These are phyloP conservation scores for Fusarium hostae DNA, from an alignment of 2,329 filamentous ascomycete genomes.

Conservation along the genomic window DNA sequence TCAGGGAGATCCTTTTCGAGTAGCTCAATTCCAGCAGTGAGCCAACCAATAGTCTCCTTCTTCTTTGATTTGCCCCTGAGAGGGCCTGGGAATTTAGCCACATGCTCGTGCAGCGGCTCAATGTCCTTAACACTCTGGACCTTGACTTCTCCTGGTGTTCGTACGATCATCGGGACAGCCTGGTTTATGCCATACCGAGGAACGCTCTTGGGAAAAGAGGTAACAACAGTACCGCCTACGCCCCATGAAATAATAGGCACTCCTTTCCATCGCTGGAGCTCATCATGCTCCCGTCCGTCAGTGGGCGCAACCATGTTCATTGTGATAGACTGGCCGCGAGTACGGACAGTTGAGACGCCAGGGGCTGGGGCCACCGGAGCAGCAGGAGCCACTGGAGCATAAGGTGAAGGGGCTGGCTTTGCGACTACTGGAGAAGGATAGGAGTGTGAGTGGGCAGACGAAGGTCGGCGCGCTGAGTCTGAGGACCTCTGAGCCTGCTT, in stretches of 20 bases:
- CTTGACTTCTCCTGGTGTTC: conserved; percentile 83
- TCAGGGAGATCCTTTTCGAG: conserved; percentile 71
- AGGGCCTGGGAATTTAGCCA: conserved; percentile 89
- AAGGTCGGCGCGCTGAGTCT: conserved; percentile 64
- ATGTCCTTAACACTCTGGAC: conserved; percentile 80
- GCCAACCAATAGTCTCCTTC: conserved; percentile 88
- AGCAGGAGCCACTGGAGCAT: conserved; percentile 42
- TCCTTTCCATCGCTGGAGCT: conserved; percentile 90
- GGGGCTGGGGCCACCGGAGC: conserved; percentile 10
- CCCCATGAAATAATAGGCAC: conserved; percentile 89
- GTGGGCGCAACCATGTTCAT: conserved; percentile 70
- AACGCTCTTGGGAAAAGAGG: conserved; percentile 87
- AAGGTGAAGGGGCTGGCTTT: conserved; percentile 42
- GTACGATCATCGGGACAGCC: conserved; percentile 79
- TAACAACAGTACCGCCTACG: conserved; percentile 83
- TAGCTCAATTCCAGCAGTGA: conserved; percentile 77
- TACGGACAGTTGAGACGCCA: conserved; percentile 48
- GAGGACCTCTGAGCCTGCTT: conserved; percentile 47
- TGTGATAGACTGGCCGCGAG: conserved; percentile 64
- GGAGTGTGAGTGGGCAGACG: conserved; percentile 61
- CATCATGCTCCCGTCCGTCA: conserved; percentile 77
- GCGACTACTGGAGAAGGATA: conserved; percentile 51
- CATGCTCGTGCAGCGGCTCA: conserved; percentile 74
- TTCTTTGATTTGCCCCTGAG: conserved; percentile 92
- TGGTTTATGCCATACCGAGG: conserved; percentile 85